These are phyloP conservation scores for Scheffersomyces segobiensis DNA, from an alignment of 1,139 yeast species.

Conservation along the genomic window DNA sequence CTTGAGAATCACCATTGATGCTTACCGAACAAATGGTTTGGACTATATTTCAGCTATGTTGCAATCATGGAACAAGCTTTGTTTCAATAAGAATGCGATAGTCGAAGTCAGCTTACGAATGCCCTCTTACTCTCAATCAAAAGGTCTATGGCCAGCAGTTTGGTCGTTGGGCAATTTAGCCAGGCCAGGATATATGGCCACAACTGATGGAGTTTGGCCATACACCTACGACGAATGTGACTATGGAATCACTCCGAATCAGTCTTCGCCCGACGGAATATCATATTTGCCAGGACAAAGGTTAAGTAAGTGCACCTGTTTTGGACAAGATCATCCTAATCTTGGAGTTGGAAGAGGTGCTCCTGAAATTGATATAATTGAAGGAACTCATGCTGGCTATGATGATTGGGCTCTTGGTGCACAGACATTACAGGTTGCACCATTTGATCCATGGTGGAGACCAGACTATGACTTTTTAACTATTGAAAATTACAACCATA, in stretches of 20 bases:
- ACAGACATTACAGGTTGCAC: slow-evolving; percentile 35
- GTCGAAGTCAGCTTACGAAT: slow-evolving; percentile 26
- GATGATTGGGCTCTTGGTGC: slow-evolving; percentile 20
- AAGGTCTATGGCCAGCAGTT: slow-evolving; percentile 34
- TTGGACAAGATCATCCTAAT: slow-evolving; percentile 32
- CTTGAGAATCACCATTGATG: slow-evolving; percentile 22
- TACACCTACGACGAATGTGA: slow-evolving; percentile 34
- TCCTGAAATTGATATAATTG: slow-evolving; percentile 34
- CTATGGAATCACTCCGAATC: slow-evolving; percentile 30
- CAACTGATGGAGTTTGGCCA: slow-evolving; percentile 37
- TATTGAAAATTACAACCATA: slow-evolving; percentile 18
- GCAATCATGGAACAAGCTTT: slow-evolving; percentile 33
- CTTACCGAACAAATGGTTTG: slow-evolving; percentile 24
- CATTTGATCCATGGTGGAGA: slow-evolving; percentile 35
- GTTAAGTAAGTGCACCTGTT: slow-evolving; percentile 25
- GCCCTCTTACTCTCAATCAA: slow-evolving; percentile 24
- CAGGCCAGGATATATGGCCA: slow-evolving; percentile 30
- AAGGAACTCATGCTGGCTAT: slow-evolving; percentile 23
- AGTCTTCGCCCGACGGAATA: slow-evolving; percentile 30
- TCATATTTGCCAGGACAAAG: slow-evolving; percentile 32
- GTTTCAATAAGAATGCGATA: slow-evolving; percentile 24
- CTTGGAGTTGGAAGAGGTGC: slow-evolving; percentile 33
- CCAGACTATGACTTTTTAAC: slow-evolving; percentile 30
- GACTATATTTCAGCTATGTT: slow-evolving; percentile 31
- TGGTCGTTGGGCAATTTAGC: slow-evolving; percentile 36